Evolutionary conservation across 2,329 filamentous ascomycete genomes (phyloP).

Genomic region (Aureobasidium zeae): DNA sequence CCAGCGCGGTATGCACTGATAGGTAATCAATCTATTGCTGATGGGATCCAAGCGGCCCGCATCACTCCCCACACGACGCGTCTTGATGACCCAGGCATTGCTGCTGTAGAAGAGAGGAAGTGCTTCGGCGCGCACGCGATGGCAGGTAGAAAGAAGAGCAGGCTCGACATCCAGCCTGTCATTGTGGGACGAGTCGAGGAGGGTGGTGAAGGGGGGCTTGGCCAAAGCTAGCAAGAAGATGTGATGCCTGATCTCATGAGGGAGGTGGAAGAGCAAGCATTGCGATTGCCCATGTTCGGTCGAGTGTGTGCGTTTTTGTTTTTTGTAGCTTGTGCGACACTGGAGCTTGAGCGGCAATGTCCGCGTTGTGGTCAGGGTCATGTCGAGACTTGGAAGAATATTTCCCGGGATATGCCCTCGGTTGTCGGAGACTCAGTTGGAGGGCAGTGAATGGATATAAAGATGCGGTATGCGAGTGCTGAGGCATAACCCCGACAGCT

Average conservation of each 20-base stretch:
- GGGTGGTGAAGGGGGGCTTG: background rate
- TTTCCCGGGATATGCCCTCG: too few relatives aligned
- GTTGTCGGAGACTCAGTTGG: too few relatives aligned
- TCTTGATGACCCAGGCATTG: slow-evolving; percentile 15
- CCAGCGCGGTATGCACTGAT: slow-evolving; percentile 12
- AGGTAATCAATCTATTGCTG: slow-evolving; percentile 11
- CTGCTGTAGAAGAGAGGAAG: slow-evolving; percentile 12
- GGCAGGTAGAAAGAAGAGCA: slow-evolving; percentile 14
- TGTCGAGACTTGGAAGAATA: background rate
- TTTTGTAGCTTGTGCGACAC: background rate
- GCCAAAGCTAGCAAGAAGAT: slow-evolving; percentile 17
- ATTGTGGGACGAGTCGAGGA: slow-evolving; percentile 12
- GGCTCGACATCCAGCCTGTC: slow-evolving; percentile 5
- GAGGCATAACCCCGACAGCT: background rate
- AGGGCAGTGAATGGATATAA: too few relatives aligned
- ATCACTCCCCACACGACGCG: slow-evolving; percentile 10
- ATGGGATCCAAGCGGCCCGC: background rate
- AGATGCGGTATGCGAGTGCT: background rate
- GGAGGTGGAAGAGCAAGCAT: slow-evolving; percentile 15
- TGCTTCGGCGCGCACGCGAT: slow-evolving; percentile 11
- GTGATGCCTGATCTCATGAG: slow-evolving; percentile 17
- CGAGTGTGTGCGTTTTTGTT: background rate
- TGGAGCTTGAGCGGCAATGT: background rate
- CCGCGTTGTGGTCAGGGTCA: slow-evolving; percentile 11
- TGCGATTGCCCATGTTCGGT: slow-evolving; percentile 1